Evolutionary conservation across 345 rosid species (phyloP).

Genomic region (Moringa oleifera): DNA sequence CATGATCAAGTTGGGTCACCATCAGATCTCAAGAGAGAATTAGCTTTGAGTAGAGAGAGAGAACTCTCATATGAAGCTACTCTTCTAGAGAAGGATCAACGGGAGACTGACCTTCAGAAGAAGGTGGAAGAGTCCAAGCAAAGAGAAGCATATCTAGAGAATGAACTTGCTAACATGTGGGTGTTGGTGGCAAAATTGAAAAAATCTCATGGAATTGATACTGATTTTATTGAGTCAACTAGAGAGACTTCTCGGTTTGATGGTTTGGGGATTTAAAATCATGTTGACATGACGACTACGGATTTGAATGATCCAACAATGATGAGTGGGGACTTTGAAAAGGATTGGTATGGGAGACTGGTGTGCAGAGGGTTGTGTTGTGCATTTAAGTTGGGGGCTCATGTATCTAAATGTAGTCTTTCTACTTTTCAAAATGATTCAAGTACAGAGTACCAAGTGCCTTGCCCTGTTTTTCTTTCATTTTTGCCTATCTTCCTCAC

Average conservation of each 20-base stretch:
- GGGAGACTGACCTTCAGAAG: slow-evolving; percentile 72
- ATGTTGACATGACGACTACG: neutral
- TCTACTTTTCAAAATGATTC: neutral
- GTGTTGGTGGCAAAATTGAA: slow-evolving; percentile 90
- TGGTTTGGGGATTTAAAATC: slow-evolving; percentile 23
- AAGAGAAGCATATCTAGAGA: slow-evolving; percentile 92
- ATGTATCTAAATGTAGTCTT: too few relatives aligned
- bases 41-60: slow-evolving; percentile 70
- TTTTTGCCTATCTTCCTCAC: too few relatives aligned
- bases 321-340: slow-evolving; percentile 2
- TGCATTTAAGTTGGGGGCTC: too few relatives aligned
- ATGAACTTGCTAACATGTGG: slow-evolving; percentile 99
- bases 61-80: slow-evolving; percentile 84
- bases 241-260: slow-evolving; percentile 23
- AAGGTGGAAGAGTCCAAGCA: slow-evolving; percentile 89
- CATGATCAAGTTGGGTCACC: slow-evolving; percentile 57
- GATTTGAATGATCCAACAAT: slow-evolving; percentile 2
- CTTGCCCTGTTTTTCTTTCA: neutral
- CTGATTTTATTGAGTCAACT: slow-evolving; percentile 34
- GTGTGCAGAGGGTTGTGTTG: slow-evolving; percentile 19
- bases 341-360: slow-evolving; percentile 7
- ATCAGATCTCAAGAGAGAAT: slow-evolving; percentile 73
- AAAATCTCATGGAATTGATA: slow-evolving; percentile 52
- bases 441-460: slow-evolving; percentile 3
- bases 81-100: slow-evolving; percentile 67